Conservation (phyloP, 257 asterid genomes). For the Knoxia roxburghii region DNA sequence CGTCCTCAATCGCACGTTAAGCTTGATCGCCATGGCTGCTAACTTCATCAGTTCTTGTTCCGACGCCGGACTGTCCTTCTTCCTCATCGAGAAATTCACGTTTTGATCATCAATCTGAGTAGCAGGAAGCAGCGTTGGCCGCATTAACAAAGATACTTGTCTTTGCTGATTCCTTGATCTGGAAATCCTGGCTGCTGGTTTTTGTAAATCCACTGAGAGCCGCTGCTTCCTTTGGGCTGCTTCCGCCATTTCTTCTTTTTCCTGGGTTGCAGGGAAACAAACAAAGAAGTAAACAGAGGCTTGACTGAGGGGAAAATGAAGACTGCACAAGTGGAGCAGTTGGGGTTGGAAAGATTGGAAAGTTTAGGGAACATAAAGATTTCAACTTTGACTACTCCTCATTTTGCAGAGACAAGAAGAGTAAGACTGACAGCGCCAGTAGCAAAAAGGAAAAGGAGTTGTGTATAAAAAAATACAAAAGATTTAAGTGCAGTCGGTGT, state of each 20-base stretch:
- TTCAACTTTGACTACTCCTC: constrained; percentile 1
- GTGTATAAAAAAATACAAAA: neutral
- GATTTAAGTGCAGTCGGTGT: neutral
- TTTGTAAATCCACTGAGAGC: neutral
- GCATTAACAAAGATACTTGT: neutral
- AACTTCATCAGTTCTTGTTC: constrained; percentile 46
- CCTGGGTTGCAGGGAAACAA: no score
- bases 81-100: constrained; percentile 4
- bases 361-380: neutral
- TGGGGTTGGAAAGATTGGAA: constrained; percentile 16
- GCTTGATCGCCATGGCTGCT: constrained; percentile 54
- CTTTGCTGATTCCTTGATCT: neutral
- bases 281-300: neutral
- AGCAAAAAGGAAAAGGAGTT: neutral
- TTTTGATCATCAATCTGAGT: neutral
- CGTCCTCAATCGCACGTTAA: constrained; percentile 51
- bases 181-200: neutral
- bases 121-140: no score
- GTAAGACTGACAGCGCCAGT: neutral
- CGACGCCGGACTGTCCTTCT: constrained; percentile 11
- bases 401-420: neutral
- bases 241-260: neutral
- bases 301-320: constrained; percentile 35
- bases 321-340: constrained; percentile 4
- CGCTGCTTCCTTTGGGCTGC: neutral